These are phyloP conservation scores for Ceriops zippeliana DNA, from an alignment of 345 rosid species.

Conservation along the genomic window DNA sequence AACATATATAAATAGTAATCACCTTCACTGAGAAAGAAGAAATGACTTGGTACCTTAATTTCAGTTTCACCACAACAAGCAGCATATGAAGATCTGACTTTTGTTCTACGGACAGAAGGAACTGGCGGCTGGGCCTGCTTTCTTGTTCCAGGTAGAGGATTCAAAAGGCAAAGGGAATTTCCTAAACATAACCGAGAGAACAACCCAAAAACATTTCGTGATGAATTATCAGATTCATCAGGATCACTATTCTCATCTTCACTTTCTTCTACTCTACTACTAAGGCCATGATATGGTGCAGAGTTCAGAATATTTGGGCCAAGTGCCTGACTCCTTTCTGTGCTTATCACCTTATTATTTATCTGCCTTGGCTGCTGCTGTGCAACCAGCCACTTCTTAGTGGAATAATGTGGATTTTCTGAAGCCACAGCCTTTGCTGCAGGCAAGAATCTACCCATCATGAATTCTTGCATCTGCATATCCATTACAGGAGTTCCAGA, in stretches of 20 bases:
- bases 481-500: conserved; percentile 49
- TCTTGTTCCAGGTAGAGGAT: conserved; percentile 55
- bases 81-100: conserved; percentile 36
- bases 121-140: conserved; percentile 38
- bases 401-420: conserved; percentile 48
- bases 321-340: conserved; percentile 23
- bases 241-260: conserved; percentile 50
- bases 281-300: conserved; percentile 24
- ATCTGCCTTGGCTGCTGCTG: conserved; percentile 34
- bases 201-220: conserved; percentile 60
- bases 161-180: conserved; percentile 57
- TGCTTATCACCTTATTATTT: conserved; percentile 17
- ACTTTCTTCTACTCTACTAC: conserved; percentile 33
- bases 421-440: conserved; percentile 91
- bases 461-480: conserved; percentile 58
- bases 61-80: conserved; percentile 25
- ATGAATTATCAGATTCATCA: conserved; percentile 29
- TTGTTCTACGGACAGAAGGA: conserved; percentile 43
- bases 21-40: neutral
- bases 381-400: conserved; percentile 43
- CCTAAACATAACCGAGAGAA: conserved; percentile 68
- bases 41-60: conserved; percentile 40
- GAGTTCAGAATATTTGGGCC: conserved; percentile 26
- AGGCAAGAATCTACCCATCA: conserved; percentile 91
- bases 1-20: neutral